A percentile compares a stretch with the other conserved stretches of the same genome.
phyloP scores from a whole-genome alignment of 129 eudicot species.

The Artemisia argyi region DNA sequence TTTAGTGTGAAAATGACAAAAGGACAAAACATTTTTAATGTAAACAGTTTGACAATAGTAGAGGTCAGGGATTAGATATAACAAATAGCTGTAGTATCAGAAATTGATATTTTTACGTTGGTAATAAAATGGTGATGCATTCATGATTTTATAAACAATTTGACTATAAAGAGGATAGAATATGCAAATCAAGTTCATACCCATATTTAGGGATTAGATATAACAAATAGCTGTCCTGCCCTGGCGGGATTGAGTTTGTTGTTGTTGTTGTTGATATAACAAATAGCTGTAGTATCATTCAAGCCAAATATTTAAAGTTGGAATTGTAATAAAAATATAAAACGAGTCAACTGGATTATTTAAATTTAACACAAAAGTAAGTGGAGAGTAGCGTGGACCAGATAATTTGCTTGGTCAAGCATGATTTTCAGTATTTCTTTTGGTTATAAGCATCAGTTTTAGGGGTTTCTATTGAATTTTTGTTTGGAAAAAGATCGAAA shows the following conservation, averaged over 20 bases:
- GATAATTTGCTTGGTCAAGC: constrained; percentile 5
- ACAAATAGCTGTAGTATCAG: neutral
- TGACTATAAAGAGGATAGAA: neutral
- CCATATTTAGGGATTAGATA: neutral
- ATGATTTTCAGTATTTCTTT: constrained; percentile 9
- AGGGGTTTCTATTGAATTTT: neutral
- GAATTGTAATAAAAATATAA: neutral
- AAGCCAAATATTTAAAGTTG: constrained; percentile 14
- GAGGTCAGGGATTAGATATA: no score
- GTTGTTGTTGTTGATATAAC: no score
- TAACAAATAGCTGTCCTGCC: neutral
- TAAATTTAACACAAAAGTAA: constrained; percentile 3
- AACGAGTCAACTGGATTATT: neutral
- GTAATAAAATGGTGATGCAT: neutral
- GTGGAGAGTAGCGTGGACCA: constrained; percentile 2
- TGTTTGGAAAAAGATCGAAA: neutral
- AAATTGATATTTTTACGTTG: neutral
- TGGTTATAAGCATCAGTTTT: constrained; percentile 15
- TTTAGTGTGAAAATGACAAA: constrained; percentile 1
- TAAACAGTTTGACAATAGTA: neutral
- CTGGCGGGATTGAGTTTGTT: no score
- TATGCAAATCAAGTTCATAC: neutral
- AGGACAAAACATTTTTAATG: neutral
- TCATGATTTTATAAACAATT: neutral
- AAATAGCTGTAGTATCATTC: neutral